Percentiles rank a stretch among this genome's conserved stretches.
Conservation (phyloP, 331 rosid species). For the Spiraea crenata region DNA sequence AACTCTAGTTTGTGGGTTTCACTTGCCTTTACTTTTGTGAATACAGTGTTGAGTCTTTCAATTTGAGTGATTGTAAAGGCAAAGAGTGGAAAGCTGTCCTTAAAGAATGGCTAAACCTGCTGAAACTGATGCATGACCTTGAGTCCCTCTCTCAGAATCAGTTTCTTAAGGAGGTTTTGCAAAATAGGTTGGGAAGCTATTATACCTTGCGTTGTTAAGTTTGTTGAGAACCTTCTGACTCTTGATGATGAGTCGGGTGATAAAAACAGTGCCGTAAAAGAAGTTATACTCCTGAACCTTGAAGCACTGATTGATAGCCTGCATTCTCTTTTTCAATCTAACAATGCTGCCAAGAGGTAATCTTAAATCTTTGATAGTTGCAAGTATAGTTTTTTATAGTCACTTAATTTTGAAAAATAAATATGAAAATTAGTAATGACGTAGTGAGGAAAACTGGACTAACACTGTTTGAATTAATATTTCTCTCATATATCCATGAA, state of each 20-base stretch:
- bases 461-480: conserved; percentile 1
- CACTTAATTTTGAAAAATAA: neutral
- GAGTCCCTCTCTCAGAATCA: conserved; percentile 56
- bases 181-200: conserved; percentile 79
- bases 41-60: conserved; percentile 75
- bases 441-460: neutral
- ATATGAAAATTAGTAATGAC: neutral
- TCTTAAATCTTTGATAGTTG: neutral
- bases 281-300: conserved; percentile 57
- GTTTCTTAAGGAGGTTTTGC: conserved; percentile 73
- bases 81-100: conserved; percentile 83
- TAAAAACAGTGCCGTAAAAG: conserved; percentile 42
- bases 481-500: neutral
- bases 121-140: conserved; percentile 70
- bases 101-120: conserved; percentile 92
- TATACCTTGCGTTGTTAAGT: conserved; percentile 65
- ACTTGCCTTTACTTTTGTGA: conserved; percentile 18
- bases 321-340: conserved; percentile 61
- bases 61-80: conserved; percentile 65
- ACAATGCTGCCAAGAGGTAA: conserved; percentile 75
- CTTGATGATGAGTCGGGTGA: conserved; percentile 56
- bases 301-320: conserved; percentile 59
- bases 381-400: neutral
- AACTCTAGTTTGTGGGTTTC: conserved; percentile 1
- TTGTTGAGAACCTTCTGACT: conserved; percentile 72